Percentiles rank a stretch among this genome's conserved stretches.
phyloP scores from a whole-genome alignment of 2,329 filamentous ascomycete genomes.

The Teratosphaeria destructans region DNA sequence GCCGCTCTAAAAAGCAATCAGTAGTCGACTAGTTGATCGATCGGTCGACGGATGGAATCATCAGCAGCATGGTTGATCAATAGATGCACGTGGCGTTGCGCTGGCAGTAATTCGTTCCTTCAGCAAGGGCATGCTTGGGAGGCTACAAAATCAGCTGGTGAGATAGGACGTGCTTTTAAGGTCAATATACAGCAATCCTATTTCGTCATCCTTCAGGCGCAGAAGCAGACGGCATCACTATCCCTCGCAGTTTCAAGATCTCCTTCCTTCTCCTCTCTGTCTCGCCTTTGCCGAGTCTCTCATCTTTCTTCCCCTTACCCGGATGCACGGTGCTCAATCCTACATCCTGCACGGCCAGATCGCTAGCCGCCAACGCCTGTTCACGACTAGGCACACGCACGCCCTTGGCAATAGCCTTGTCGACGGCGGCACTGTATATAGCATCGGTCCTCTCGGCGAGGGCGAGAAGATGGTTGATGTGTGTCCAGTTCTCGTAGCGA shows the following conservation, averaged over 20 bases:
- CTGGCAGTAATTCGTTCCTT: too few relatives aligned
- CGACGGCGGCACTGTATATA: conserved; percentile 15
- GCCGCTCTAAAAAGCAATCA: too few relatives aligned
- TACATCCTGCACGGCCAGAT: background rate
- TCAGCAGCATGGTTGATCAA: too few relatives aligned
- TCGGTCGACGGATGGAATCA: too few relatives aligned
- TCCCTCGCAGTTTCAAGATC: background rate
- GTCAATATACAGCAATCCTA: background rate
- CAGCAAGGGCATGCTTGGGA: too few relatives aligned
- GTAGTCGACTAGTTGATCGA: too few relatives aligned
- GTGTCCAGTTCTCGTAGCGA: conserved; percentile 41
- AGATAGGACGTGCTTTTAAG: background rate
- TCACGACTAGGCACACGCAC: conserved; percentile 11
- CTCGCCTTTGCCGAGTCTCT: background rate
- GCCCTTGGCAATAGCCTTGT: conserved; percentile 17
- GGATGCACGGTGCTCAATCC: background rate
- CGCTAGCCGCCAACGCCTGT: conserved; percentile 1
- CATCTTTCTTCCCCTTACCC: background rate
- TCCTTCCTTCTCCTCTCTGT: background rate
- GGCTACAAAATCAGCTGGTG: background rate
- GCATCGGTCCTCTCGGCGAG: conserved; percentile 20
- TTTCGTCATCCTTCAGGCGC: background rate
- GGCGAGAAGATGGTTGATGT: conserved; percentile 35
- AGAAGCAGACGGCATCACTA: background rate
- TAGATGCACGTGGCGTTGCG: too few relatives aligned